Evolutionary conservation across 306 rosid genomes (phyloP).

Genomic region (Phaseolus lunatus): DNA sequence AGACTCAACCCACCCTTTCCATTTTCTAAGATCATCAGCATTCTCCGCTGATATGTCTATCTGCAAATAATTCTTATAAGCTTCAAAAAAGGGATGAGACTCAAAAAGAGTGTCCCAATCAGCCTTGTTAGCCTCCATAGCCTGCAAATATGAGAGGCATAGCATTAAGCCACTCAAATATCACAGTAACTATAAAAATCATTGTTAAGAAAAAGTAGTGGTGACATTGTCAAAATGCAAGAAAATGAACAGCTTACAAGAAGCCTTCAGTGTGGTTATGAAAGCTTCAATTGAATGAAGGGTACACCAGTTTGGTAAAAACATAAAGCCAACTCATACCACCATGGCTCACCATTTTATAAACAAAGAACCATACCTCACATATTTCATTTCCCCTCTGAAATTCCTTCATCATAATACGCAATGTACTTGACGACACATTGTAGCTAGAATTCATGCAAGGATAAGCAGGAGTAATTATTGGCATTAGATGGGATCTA

Average conservation of each 20-base stretch:
- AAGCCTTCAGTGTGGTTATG: background rate
- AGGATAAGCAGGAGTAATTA: conserved; percentile 97
- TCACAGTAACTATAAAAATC: conserved; percentile 16
- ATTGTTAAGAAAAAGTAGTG: background rate
- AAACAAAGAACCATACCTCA: conserved; percentile 61
- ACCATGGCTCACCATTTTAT: background rate
- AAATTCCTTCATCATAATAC: conserved; percentile 82
- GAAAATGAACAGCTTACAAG: conserved; percentile 22
- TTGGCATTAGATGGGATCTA: conserved; percentile 84
- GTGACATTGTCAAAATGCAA: background rate
- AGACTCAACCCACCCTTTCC: conserved; percentile 99
- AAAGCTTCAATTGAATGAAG: background rate
- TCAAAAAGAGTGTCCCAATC: conserved; percentile 95
- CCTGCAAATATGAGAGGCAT: conserved; percentile 64
- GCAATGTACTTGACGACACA: conserved; percentile 83
- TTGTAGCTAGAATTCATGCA: conserved; percentile 96
- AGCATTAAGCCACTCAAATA: conserved; percentile 36
- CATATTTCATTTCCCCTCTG: conserved; percentile 85
- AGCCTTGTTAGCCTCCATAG: conserved; percentile 80
- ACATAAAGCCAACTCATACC: background rate
- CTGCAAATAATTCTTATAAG: conserved; percentile 83
- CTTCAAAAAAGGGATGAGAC: conserved; percentile 79
- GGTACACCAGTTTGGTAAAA: background rate
- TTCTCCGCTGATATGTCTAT: conserved; percentile 83
- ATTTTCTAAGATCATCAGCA: conserved; percentile 82